Evolutionary conservation across 306 rosid genomes (phyloP), one percentile per base, ranked within the genome.

Genomic region (Prunus mume): DNA sequence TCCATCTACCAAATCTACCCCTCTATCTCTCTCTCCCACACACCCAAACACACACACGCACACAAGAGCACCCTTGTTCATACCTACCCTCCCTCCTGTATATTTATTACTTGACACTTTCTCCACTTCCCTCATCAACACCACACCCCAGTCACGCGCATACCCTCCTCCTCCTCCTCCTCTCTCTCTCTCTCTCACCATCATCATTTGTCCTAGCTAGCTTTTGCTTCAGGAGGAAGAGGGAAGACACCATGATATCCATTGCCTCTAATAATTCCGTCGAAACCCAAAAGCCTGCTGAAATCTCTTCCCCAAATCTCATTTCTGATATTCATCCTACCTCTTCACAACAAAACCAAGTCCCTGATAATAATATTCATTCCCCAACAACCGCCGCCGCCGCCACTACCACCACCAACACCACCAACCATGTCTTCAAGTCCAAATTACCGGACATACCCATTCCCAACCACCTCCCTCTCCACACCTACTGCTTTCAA

Each of bases 391-490:
- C 80, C 22, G 68, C 19, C 49, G 63, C 55, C 65, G 22, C 55
- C 65, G 22, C 17, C 49, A 18, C 62, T n/a, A 9, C 77, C 12
- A 64, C 58, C 43, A 65, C 47, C 6, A 22, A 55, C 4, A 64
- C 51, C 25, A 2, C 18, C 17, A 17, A 9, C 67, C 84, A 80
- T n/a, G 13, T 88, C 1, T 93, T 91, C 85, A 87, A 61, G 73
- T 91, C 98, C 0, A 91, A 78, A 74, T 82, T 93, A 55, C 92
- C 93, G 0, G 98, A 91, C 14, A 90, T 93, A 73, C 76, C 89
- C 12, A 82, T 93, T 76, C 77, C 97, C 69, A 81, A 87, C 69
- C 87, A 90, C 80, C 86, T 91, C 17, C 90, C 98, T 0, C 96
- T 93, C 43, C 98, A 91, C 74, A 13, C 82, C 19, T 93, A 90